These are phyloP conservation scores for Ganoderma resinaceum DNA, from an alignment of 1,284 basidiomycete genomes.

Conservation along the genomic window DNA sequence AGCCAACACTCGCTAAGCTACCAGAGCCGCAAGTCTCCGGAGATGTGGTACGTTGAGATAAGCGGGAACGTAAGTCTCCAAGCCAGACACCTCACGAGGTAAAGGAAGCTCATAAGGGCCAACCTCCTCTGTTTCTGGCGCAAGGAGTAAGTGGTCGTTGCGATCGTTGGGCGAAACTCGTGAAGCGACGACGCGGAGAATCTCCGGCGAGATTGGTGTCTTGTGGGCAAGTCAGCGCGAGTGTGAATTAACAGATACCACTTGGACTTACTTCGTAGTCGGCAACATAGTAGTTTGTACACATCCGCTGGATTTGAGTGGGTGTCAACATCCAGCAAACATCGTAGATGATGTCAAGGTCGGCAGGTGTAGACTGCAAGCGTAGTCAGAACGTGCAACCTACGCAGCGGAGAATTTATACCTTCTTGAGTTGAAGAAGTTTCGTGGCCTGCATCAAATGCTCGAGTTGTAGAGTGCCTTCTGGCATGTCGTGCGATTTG, in stretches of 20 bases:
- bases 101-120: constrained; percentile 90
- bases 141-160: constrained; percentile 92
- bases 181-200: constrained; percentile 94
- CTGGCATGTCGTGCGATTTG: constrained; percentile 98
- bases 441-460: constrained; percentile 99
- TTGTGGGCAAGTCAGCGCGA: constrained; percentile 41
- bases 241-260: neutral
- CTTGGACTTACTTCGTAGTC: constrained; percentile 86
- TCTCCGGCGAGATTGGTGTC: constrained; percentile 97
- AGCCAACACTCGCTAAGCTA: constrained; percentile 56
- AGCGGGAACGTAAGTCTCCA: constrained; percentile 90
- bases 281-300: constrained; percentile 97
- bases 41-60: constrained; percentile 87
- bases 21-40: constrained; percentile 81
- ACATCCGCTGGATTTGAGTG: constrained; percentile 99
- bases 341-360: constrained; percentile 99
- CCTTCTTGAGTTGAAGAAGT: constrained; percentile 98
- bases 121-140: constrained; percentile 95
- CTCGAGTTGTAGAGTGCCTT: constrained; percentile 96
- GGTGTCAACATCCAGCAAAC: constrained; percentile 99
- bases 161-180: constrained; percentile 94
- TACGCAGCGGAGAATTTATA: constrained; percentile 40
- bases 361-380: constrained; percentile 83
- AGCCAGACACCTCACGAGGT: constrained; percentile 85
- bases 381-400: constrained; percentile 13